These are phyloP conservation scores for Paramyrothecium roridum DNA, from an alignment of 2,329 filamentous ascomycete genomes.

Conservation along the genomic window DNA sequence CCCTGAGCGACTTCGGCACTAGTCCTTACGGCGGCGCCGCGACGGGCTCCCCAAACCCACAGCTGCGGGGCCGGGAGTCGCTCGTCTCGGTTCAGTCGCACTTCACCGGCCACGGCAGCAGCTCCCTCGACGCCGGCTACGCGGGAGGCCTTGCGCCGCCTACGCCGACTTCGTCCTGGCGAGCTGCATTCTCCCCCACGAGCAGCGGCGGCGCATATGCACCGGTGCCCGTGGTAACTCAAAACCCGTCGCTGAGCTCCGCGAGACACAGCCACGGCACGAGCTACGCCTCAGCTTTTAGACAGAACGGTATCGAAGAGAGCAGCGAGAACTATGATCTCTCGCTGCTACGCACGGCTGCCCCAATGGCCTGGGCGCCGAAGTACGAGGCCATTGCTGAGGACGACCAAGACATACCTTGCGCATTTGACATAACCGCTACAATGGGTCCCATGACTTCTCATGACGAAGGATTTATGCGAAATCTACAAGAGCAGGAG, in stretches of 20 bases:
- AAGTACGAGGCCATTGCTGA: conserved; percentile 27
- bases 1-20: neutral
- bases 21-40: neutral
- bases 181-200: conserved; percentile 23
- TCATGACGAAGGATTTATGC: conserved; percentile 43
- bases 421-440: conserved; percentile 3
- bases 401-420: conserved; percentile 18
- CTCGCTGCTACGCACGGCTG: conserved; percentile 37
- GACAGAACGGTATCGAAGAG: conserved; percentile 23
- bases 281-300: conserved; percentile 18
- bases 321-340: conserved; percentile 40
- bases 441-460: conserved; percentile 38
- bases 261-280: conserved; percentile 19
- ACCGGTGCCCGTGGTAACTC: conserved; percentile 17
- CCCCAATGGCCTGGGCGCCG: conserved; percentile 33
- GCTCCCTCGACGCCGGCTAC: neutral
- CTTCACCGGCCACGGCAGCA: conserved; percentile 4
- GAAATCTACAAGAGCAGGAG: conserved; percentile 47
- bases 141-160: neutral
- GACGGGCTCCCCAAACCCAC: neutral
- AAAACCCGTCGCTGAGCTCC: conserved; percentile 12
- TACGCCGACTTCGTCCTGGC: conserved; percentile 14
- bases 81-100: conserved; percentile 11
- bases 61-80: conserved; percentile 6
- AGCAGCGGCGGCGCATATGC: conserved; percentile 18